A percentile compares a stretch with the other conserved stretches of the same genome.
These are phyloP conservation scores for Scheffersomyces parashehatae DNA, from an alignment of 1,139 yeast genomes.

Conservation along the genomic window DNA sequence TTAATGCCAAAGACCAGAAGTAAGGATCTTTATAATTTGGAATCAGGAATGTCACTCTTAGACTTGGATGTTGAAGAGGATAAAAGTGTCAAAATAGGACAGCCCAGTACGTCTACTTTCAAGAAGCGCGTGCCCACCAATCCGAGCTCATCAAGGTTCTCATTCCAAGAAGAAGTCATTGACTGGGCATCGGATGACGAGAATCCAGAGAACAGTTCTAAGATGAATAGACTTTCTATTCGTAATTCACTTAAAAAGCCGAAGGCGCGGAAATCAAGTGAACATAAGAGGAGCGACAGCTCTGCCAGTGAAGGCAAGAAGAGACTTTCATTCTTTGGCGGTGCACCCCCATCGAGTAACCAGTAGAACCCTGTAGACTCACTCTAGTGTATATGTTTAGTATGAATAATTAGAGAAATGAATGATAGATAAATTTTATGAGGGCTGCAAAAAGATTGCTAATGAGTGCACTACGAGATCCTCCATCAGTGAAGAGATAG, in stretches of 20 bases:
- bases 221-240: conserved; percentile 45
- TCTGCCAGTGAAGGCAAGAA: conserved; percentile 26
- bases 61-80: conserved; percentile 32
- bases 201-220: conserved; percentile 37
- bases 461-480: no score
- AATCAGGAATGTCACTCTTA: conserved; percentile 29
- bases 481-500: no score
- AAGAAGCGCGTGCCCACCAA: conserved; percentile 34
- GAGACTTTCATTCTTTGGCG: conserved; percentile 34
- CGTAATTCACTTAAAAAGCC: conserved; percentile 41
- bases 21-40: conserved; percentile 11
- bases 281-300: conserved; percentile 37
- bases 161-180: conserved; percentile 46
- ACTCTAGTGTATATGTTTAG: conserved; percentile 2
- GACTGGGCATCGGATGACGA: conserved; percentile 54
- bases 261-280: conserved; percentile 34
- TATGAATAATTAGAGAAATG: conserved; percentile 6
- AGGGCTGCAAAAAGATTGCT: neutral
- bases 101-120: conserved; percentile 12
- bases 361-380: conserved; percentile 1
- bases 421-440: conserved; percentile 1
- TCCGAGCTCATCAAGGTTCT: conserved; percentile 34
- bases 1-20: conserved; percentile 14
- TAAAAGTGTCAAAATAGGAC: neutral
- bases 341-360: conserved; percentile 3